Conservation (phyloP, 2,329 filamentous ascomycete genomes). For the Exophiala dermatitidis region DNA sequence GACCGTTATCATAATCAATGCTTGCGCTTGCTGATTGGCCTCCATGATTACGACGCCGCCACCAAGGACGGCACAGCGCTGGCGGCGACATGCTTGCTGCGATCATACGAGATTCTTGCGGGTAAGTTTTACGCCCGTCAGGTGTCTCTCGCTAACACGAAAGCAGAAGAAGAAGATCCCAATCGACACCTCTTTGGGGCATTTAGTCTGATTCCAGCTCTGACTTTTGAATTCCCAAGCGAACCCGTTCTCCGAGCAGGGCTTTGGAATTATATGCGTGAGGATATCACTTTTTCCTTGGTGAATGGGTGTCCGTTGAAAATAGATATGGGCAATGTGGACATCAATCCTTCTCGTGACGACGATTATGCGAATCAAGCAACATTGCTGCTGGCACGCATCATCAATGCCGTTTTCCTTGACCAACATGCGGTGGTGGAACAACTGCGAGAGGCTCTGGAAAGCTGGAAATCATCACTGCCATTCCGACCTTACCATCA, state of each 20-base stretch:
- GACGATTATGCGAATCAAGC: slow-evolving; percentile 37
- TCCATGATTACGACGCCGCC: slow-evolving; percentile 31
- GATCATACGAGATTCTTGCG: slow-evolving; percentile 45
- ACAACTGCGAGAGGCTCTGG: slow-evolving; percentile 24
- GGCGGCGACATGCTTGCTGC: slow-evolving; percentile 43
- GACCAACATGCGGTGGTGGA: slow-evolving; percentile 3
- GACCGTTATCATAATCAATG: slow-evolving; percentile 40
- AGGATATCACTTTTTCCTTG: slow-evolving; percentile 50
- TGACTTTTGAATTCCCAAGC: slow-evolving; percentile 22
- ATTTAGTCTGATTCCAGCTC: slow-evolving; percentile 39
- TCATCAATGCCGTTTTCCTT: slow-evolving; percentile 38
- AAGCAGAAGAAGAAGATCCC: slow-evolving; percentile 35
- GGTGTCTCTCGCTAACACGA: background rate
- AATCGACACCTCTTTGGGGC: slow-evolving; percentile 44
- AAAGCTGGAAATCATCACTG: slow-evolving; percentile 31
- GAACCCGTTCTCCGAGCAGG: slow-evolving; percentile 36
- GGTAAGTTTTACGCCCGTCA: slow-evolving; percentile 28
- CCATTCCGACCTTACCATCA: slow-evolving; percentile 33
- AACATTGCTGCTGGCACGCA: slow-evolving; percentile 39
- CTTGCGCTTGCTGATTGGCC: slow-evolving; percentile 35
- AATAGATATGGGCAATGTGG: slow-evolving; percentile 33
- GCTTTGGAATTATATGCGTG: slow-evolving; percentile 48
- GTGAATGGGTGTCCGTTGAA: slow-evolving; percentile 39
- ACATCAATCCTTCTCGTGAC: slow-evolving; percentile 24
- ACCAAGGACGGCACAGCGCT: slow-evolving; percentile 38